phyloP scores from a whole-genome alignment of 2,329 filamentous ascomycete species.

The Talaromyces pinophilus region DNA sequence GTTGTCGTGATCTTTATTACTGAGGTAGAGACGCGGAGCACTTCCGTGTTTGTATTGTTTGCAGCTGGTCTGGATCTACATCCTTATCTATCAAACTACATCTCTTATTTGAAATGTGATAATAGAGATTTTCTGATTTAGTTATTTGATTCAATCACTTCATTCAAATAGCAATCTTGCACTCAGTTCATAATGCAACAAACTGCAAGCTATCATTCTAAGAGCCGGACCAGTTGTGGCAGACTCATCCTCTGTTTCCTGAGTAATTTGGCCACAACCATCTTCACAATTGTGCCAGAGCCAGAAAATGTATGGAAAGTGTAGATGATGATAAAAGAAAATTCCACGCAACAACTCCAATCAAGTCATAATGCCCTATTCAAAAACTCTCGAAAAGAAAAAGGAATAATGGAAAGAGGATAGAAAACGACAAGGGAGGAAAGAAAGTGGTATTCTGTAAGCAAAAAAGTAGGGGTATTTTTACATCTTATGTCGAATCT shows the following conservation, averaged over 20 bases:
- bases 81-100: background rate
- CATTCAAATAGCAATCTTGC: background rate
- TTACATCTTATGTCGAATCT: conserved; percentile 23
- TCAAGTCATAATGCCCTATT: conserved; percentile 17
- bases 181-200: background rate
- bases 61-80: background rate
- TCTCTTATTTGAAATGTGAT: background rate
- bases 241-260: conserved; percentile 1
- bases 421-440: conserved; percentile 11
- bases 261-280: background rate
- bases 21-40: conserved; percentile 1
- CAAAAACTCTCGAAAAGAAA: background rate
- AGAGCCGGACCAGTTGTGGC: background rate
- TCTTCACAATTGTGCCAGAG: background rate
- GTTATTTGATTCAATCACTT: background rate
- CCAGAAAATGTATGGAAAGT: conserved; percentile 14
- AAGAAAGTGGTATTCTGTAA: conserved; percentile 9
- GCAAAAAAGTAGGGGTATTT: conserved; percentile 22
- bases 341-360: conserved; percentile 17
- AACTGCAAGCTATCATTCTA: conserved; percentile 7
- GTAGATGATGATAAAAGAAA: conserved; percentile 2
- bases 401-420: background rate
- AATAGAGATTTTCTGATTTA: background rate
- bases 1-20: background rate
- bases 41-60: conserved; percentile 19